Percentiles rank a stretch among this genome's conserved stretches.
These are phyloP conservation scores for Trichomonas vaginalis DNA, from an alignment of 208 protist species.

Conservation along the genomic window DNA sequence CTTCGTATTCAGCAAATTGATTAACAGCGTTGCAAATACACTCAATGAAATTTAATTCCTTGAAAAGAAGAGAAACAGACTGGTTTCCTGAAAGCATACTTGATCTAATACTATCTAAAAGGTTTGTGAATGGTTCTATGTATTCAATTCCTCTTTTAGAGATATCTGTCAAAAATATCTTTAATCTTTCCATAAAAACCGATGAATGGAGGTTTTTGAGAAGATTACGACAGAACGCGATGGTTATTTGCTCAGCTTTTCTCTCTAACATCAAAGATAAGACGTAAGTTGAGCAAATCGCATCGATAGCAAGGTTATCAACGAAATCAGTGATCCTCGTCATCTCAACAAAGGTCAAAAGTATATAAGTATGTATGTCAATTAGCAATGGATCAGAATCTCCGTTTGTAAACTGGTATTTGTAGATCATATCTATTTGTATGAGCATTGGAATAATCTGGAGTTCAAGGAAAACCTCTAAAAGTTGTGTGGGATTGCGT, in stretches of 20 bases:
- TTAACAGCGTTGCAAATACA: neutral
- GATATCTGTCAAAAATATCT: neutral
- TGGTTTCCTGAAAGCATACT: neutral
- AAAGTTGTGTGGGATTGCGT: neutral
- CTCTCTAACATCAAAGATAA: neutral
- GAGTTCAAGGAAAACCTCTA: neutral
- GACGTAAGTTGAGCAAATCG: neutral
- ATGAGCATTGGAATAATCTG: neutral
- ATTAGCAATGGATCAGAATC: neutral
- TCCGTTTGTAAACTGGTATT: neutral
- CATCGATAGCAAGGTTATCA: neutral
- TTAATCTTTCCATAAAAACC: neutral
- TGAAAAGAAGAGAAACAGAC: neutral
- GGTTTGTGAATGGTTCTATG: neutral
- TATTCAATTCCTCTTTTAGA: neutral
- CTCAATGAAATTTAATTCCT: neutral
- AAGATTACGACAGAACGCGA: neutral
- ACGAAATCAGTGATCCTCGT: neutral
- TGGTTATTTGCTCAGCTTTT: neutral
- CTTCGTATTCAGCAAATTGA: neutral
- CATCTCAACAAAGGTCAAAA: neutral
- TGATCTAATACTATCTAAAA: neutral
- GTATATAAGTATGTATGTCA: neutral
- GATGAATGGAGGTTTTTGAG: neutral
- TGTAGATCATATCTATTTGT: neutral